These are phyloP conservation scores for Malania oleifera DNA, from an alignment of 164 flowering plant genomes.

Conservation along the genomic window DNA sequence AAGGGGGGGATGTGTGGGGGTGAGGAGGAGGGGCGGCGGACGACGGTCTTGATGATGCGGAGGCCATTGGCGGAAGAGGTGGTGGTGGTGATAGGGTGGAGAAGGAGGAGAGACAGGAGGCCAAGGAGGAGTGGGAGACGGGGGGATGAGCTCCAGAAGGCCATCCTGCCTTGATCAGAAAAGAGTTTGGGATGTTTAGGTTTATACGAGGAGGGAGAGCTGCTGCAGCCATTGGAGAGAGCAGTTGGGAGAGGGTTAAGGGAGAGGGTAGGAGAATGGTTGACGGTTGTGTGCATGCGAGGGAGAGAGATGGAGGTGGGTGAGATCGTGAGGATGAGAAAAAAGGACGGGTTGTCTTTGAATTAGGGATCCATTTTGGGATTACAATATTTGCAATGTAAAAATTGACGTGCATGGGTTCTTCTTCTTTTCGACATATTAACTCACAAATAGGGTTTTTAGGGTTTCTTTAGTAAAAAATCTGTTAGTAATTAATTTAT, in stretches of 20 bases:
- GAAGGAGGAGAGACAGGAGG: slow-evolving; percentile 47
- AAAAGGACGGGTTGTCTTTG: slow-evolving; percentile 13
- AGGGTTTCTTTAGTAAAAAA: too few species aligned
- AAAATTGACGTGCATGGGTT: too few species aligned
- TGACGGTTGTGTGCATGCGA: slow-evolving; percentile 2
- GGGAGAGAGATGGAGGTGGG: slow-evolving; percentile 1
- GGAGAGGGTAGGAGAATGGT: slow-evolving; percentile 5
- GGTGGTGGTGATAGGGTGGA: slow-evolving; percentile 14
- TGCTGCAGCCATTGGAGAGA: slow-evolving; percentile 16
- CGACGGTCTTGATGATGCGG: slow-evolving; percentile 20
- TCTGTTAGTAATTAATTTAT: too few species aligned
- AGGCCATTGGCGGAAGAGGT: slow-evolving; percentile 13
- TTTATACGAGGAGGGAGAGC: slow-evolving; percentile 5
- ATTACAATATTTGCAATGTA: too few species aligned
- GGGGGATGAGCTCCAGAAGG: slow-evolving; percentile 29
- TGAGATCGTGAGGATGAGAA: slow-evolving; percentile 25
- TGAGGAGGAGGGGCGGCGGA: slow-evolving; percentile 15
- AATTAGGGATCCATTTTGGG: background rate
- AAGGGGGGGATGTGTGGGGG: slow-evolving; percentile 29
- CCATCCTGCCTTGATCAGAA: slow-evolving; percentile 45
- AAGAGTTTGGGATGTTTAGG: background rate
- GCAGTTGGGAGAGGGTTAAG: slow-evolving; percentile 17
- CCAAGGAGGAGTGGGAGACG: slow-evolving; percentile 23
- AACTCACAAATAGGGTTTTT: too few species aligned
- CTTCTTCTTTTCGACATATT: too few species aligned